phyloP scores from a whole-genome alignment of 495 filamentous ascomycete genomes.

The Penicillium ochrochloron region DNA sequence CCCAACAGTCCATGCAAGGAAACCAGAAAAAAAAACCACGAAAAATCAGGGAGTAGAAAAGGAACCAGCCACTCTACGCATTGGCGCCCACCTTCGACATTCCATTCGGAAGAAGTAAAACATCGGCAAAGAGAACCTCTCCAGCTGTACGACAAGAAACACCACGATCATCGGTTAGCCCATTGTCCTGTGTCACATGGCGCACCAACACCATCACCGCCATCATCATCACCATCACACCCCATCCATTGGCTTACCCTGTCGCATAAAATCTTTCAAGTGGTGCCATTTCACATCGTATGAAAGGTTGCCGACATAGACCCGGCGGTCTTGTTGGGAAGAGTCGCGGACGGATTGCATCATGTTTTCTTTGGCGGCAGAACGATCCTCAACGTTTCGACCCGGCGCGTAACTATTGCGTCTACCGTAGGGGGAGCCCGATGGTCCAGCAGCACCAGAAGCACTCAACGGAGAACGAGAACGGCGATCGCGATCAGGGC shows the following conservation, averaged over 20 bases:
- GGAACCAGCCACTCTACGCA: constrained; percentile 86
- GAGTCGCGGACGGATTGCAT: constrained; percentile 91
- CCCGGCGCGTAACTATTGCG: constrained; percentile 64
- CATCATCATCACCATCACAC: neutral
- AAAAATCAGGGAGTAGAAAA: constrained; percentile 53
- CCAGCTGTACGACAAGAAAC: constrained; percentile 68
- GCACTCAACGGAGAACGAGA: constrained; percentile 86
- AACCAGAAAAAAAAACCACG: constrained; percentile 61
- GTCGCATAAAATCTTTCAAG: constrained; percentile 99
- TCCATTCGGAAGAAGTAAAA: constrained; percentile 99
- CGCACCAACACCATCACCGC: constrained; percentile 9
- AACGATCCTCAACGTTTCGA: constrained; percentile 82
- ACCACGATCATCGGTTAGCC: constrained; percentile 35
- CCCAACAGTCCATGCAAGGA: constrained; percentile 90
- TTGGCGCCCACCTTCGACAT: constrained; percentile 99
- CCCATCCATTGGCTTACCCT: constrained; percentile 66
- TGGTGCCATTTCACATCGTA: constrained; percentile 99
- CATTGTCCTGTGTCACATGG: constrained; percentile 4
- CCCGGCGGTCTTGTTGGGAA: constrained; percentile 96
- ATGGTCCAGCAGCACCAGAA: constrained; percentile 70
- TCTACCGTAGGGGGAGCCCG: constrained; percentile 61
- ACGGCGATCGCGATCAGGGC: constrained; percentile 77
- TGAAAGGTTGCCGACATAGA: constrained; percentile 98
- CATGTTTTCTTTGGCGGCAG: constrained; percentile 88
- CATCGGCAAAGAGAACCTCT: constrained; percentile 99